Base-by-base conservation (phyloP, 805 yeast genomes). In the Lipomyces yamanashiensis region DNA sequence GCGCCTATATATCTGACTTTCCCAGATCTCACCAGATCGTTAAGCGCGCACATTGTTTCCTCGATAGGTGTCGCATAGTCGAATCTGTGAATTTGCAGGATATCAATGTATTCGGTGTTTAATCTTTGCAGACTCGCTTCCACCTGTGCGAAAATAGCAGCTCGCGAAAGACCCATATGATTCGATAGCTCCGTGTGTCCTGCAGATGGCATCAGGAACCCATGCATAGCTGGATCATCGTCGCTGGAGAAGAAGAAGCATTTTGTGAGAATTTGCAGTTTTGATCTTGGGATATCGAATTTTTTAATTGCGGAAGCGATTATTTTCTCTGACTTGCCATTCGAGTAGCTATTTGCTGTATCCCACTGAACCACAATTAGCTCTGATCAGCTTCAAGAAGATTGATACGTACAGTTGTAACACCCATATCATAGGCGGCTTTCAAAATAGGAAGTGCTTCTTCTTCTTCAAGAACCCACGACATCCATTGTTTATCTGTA, bases 1-100 rank as follows among this genome's bases (percentile, higher is more conserved):
- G 89, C 88, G n/a, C 89, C 89, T 62, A 86, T 79, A 71, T 86
- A 86, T 54, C 87, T 76, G 5, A 78, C 78, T 36, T 75, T 71
- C 17, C 87, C 87, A 36, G 68, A 60, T 40, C 77, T 76, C 23
- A 84, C 81, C 19, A 82, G 78, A 64, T 81, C 84, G 71, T 86
- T 81, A 69, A 85, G 75, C 0, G 87, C 82, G 68, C 74, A 79
- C 87, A 85, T 84, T 43, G 79, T 81, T 69, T 85, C 89, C 54
- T 78, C 78, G 60, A 78, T 77, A 36, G 86, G 83, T 3, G 82
- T 79, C 2, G 74, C 69, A 19, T 69, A 68, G 72, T 86, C 89
- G 54, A 79, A 73, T 62, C 88, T 73, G 73, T 86, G 89, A 67
- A 85, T 82, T 73, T 85, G 88, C 33, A 79, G 75, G 15, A 85